Percentiles rank a stretch among this genome's conserved stretches.
phyloP scores from a whole-genome alignment of 2,329 filamentous ascomycete species.

The Colletotrichum costaricense region DNA sequence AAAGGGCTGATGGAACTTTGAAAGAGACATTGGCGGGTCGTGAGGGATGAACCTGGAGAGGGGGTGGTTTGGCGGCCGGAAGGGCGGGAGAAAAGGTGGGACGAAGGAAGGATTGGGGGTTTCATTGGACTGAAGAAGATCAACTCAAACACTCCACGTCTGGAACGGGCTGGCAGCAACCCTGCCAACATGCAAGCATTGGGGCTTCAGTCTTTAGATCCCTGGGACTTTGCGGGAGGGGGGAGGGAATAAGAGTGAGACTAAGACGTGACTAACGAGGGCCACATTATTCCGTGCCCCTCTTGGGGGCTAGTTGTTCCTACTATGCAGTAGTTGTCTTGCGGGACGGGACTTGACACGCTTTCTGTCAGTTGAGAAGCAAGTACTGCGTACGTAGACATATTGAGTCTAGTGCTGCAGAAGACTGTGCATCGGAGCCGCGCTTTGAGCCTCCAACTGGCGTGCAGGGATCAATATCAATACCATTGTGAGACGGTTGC shows the following conservation, averaged over 20 bases:
- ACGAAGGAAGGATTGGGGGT: slow-evolving; percentile 15
- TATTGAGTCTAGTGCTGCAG: neutral
- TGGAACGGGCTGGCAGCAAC: slow-evolving; percentile 24
- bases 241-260: neutral
- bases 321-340: neutral
- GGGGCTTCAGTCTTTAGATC: no score
- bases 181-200: neutral
- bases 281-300: neutral
- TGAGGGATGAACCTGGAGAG: slow-evolving; percentile 3
- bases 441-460: slow-evolving; percentile 34
- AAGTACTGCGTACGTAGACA: neutral
- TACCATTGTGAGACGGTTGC: slow-evolving; percentile 30
- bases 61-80: neutral
- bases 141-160: slow-evolving; percentile 33
- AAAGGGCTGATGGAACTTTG: neutral
- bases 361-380: no score
- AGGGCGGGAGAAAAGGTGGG: slow-evolving; percentile 20
- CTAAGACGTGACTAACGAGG: neutral
- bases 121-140: slow-evolving; percentile 31
- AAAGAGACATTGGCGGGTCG: neutral
- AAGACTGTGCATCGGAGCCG: neutral
- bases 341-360: neutral
- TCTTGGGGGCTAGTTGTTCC: neutral
- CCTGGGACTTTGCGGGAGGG: neutral
- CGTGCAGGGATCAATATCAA: slow-evolving; percentile 35